phyloP scores from a whole-genome alignment of 2,329 filamentous ascomycete genomes.

The Allantophomopsis cytisporea region DNA sequence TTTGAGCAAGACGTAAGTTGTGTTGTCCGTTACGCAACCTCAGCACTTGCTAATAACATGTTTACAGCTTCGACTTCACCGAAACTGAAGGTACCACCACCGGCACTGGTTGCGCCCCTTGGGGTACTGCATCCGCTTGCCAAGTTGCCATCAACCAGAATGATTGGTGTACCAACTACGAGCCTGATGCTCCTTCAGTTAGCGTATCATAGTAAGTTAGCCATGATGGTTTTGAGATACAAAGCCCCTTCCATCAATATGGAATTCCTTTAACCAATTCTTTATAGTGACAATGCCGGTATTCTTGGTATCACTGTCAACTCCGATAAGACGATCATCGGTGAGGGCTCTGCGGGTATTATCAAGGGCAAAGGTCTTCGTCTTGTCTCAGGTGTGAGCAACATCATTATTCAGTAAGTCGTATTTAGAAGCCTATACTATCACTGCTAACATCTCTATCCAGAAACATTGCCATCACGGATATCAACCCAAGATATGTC shows the following conservation, averaged over 20 bases:
- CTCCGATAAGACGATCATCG: constrained; percentile 16
- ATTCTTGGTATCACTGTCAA: constrained; percentile 4
- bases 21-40: too few species aligned
- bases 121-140: constrained; percentile 20
- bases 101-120: constrained; percentile 41
- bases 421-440: constrained; percentile 5
- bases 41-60: too few species aligned
- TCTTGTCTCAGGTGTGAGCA: constrained; percentile 10
- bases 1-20: too few species aligned
- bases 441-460: too few species aligned
- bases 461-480: neutral
- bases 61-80: constrained; percentile 31
- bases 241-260: too few species aligned
- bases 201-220: too few species aligned
- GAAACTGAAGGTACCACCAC: constrained; percentile 37
- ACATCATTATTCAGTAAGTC: constrained; percentile 15
- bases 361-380: constrained; percentile 16
- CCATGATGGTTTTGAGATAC: too few species aligned
- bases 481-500: constrained; percentile 22
- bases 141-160: constrained; percentile 48
- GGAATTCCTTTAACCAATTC: too few species aligned
- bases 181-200: too few species aligned
- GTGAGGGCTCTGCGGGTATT: constrained; percentile 12
- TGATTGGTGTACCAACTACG: constrained; percentile 31
- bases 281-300: too few species aligned